Base-by-base conservation (phyloP, 2,329 filamentous ascomycete species). In the Lojkania enalia region DNA sequence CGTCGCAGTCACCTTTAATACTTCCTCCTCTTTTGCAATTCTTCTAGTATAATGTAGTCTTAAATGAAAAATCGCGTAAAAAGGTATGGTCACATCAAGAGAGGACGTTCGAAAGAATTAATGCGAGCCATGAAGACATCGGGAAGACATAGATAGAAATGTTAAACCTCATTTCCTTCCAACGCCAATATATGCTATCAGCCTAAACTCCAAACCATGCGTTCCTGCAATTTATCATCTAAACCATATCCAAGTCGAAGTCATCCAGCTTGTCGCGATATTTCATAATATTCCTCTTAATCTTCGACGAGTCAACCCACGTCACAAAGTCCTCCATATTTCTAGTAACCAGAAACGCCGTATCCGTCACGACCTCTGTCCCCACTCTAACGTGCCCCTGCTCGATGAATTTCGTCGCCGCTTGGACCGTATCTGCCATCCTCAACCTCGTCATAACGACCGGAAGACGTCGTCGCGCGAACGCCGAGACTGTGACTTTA, bases 251-350 rank as follows among this genome's bases (percentile, higher is more conserved):
- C 37, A 96, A 74, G 74, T 97, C 92, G 65, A 95, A 97, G 73
- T 97, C 92, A 73, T 97, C 92, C 72, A 96, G 73, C 77, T 95
- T 89, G 71, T 96, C 90, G 60, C 90, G 84, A 69, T 96, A 97
- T 73, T 88, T 89, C 82, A 96, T 85, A 54, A 96, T 95, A 67
- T 90, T 94, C 66, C 87, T 82, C 86, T 95, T 96, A 70, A 97
- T 91, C 87, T 96, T 96, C 72, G 89, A 95, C 48, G 89, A 90
- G 61, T 95, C 88, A 7, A 92, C 86, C 92, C 92, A 97, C 0
- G 92, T 96, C 14, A 97, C 87, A 68, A 95, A 96, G 73, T 97
- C 92, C 73, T 97, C 92, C 80, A 95, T 89, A 49, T 84, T 88
- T 54, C 91, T 79, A 27, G 89, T 94, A 5, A 97, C 90, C 41